Base-by-base conservation (phyloP, 2,329 filamentous ascomycete species). In the Pseudogymnoascus sp. region DNA sequence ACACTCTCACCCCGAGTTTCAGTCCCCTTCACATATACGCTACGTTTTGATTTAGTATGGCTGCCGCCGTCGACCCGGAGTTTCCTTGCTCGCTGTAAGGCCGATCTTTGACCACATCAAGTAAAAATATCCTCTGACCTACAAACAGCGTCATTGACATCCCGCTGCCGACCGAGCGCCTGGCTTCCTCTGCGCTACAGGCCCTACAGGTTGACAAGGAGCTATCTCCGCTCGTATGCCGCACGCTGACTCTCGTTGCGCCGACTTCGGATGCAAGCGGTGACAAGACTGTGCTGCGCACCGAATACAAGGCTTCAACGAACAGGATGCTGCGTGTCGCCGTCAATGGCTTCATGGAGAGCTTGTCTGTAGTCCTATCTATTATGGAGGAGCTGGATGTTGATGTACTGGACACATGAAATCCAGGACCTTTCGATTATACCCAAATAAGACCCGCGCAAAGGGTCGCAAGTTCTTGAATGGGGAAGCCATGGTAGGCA, bases 261-360 rank as follows among this genome's bases (percentile, higher is more conserved):
- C 62, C 66, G n/a, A 58, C 62, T 13, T 39, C 69, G 21, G 61
- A 63, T 24, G 63, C 66, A 29, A 71, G 72, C 40, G 69, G 72
- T 15, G 68, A 70, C 36, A 75, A 76, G 67, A 81, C 77, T 1
- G 75, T 92, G 4, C 78, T 97, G 58, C 80, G 82, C 63, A 88
- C 90, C 8, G 82, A 88, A 63, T 97, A 97, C 76, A 83, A 81
- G 61, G 94, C 94, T 1, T 91, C 91, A 0, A 97, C 94, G 17
- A 96, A 97, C 72, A 87, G 94, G 67, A 97, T 97, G 93, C 81
- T 99, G 62, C 87, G 94, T 47, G 94, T 99, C 2, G 90, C 93
- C 2, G 92, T 97, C 62, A 97, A 97, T 76, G 91, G 92, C 8
- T 97, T 97, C 74, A 92, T 97, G 81, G 93, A 97, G 70, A 95